A percentile compares a stretch with the other conserved stretches of the same genome.
These are phyloP conservation scores for Acer negundo DNA, from an alignment of 345 rosid species.

Conservation along the genomic window DNA sequence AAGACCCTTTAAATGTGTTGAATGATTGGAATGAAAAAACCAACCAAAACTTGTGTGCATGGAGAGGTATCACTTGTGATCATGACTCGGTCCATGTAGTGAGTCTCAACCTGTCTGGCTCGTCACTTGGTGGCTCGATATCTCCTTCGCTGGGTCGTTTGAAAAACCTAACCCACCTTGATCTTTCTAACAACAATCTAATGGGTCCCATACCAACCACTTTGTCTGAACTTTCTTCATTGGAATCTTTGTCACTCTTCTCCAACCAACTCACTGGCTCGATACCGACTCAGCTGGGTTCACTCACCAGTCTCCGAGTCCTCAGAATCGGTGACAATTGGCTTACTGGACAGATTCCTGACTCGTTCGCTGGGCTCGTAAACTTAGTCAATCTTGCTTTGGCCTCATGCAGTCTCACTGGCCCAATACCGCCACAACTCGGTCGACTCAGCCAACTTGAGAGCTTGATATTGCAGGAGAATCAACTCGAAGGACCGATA, in stretches of 20 bases:
- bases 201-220: slow-evolving; percentile 86
- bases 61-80: slow-evolving; percentile 76
- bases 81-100: slow-evolving; percentile 39
- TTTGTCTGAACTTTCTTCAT: slow-evolving; percentile 70
- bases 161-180: slow-evolving; percentile 78
- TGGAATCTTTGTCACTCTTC: slow-evolving; percentile 80
- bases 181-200: slow-evolving; percentile 83
- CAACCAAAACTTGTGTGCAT: slow-evolving; percentile 57
- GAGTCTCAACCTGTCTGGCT: slow-evolving; percentile 65
- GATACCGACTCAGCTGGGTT: slow-evolving; percentile 76
- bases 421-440: slow-evolving; percentile 66
- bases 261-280: slow-evolving; percentile 84
- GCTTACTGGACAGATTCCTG: slow-evolving; percentile 74
- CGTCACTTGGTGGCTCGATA: slow-evolving; percentile 63
- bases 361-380: slow-evolving; percentile 57
- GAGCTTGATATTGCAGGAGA: slow-evolving; percentile 60
- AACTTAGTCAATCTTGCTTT: slow-evolving; percentile 61
- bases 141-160: slow-evolving; percentile 68
- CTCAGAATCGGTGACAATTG: slow-evolving; percentile 81
- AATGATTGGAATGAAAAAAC: slow-evolving; percentile 50
- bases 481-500: slow-evolving; percentile 66
- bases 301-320: slow-evolving; percentile 52
- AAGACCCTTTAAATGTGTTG: slow-evolving; percentile 40
- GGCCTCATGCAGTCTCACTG: slow-evolving; percentile 76
- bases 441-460: slow-evolving; percentile 50